Evolutionary conservation across 2,329 filamentous ascomycete species (phyloP).

Genomic region (Chrysosporium keratinophilum): DNA sequence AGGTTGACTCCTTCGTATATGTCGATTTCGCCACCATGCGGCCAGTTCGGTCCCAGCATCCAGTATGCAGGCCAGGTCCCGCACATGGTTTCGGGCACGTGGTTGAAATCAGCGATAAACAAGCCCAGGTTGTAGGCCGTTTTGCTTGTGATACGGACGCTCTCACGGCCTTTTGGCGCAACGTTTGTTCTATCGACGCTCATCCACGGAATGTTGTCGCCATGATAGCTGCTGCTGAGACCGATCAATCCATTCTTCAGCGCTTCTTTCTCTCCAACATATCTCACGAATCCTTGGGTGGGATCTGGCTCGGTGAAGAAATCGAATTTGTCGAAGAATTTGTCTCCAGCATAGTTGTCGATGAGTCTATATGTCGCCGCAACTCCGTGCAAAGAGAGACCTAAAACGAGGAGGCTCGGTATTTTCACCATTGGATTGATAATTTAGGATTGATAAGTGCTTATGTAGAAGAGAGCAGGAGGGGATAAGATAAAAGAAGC

Average conservation of each 20-base stretch:
- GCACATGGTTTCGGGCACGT: constrained; percentile 41
- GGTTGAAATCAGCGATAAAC: constrained; percentile 39
- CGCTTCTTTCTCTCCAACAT: constrained; percentile 34
- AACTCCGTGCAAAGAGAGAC: not conserved
- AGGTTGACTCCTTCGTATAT: constrained; percentile 45
- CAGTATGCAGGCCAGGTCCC: constrained; percentile 45
- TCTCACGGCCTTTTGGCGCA: constrained; percentile 32
- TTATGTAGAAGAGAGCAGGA: not conserved
- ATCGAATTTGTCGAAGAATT: constrained; percentile 43
- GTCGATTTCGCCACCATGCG: constrained; percentile 40
- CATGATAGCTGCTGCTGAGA: constrained; percentile 21
- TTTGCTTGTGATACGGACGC: constrained; percentile 38
- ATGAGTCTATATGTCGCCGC: constrained; percentile 22
- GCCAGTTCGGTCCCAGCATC: constrained; percentile 36
- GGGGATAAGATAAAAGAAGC: not conserved
- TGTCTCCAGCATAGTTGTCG: constrained; percentile 36
- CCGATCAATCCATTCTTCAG: constrained; percentile 29
- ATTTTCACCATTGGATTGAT: constrained; percentile 3
- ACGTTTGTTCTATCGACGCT: constrained; percentile 37
- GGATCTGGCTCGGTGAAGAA: constrained; percentile 42
- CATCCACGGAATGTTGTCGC: constrained; percentile 32
- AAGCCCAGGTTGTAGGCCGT: constrained; percentile 38
- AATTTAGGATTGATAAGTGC: not conserved
- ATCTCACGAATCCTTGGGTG: constrained; percentile 43
- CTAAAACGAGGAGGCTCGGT: not conserved